Conservation (phyloP, 1,284 basidiomycete species). For the Phellopilus nigrolimitatus region DNA sequence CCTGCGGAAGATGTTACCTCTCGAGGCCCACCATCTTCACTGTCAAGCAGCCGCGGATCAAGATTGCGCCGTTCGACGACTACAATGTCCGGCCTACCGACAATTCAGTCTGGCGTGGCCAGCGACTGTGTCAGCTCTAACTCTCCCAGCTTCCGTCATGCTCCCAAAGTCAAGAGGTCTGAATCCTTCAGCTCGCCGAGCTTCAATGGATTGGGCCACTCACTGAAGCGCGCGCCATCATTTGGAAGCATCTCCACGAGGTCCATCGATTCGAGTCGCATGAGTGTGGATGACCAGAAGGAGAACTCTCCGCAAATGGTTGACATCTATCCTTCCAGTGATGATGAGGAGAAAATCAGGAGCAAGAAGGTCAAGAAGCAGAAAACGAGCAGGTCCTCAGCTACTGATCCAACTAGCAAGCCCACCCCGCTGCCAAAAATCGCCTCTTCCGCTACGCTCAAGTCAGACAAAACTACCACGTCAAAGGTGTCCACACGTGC, state of each 20-base stretch:
- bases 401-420: constrained; percentile 27
- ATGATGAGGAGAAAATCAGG: constrained; percentile 70
- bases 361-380: constrained; percentile 58
- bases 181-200: constrained; percentile 20
- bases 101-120: constrained; percentile 17
- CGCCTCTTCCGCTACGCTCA: constrained; percentile 15
- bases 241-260: constrained; percentile 31
- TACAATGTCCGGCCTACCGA: constrained; percentile 12
- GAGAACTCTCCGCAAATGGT: constrained; percentile 23
- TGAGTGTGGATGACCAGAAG: constrained; percentile 32
- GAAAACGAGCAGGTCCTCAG: constrained; percentile 37
- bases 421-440: constrained; percentile 8
- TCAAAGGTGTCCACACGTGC: constrained; percentile 10
- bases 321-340: constrained; percentile 47
- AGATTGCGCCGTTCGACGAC: constrained; percentile 20
- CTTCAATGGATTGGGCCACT: constrained; percentile 23
- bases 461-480: constrained; percentile 6
- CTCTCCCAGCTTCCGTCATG: background rate
- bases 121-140: constrained; percentile 1
- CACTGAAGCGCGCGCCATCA: constrained; percentile 39
- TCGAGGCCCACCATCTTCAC: constrained; percentile 14
- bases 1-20: constrained; percentile 12
- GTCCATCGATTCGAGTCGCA: constrained; percentile 28
- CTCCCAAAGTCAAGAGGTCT: constrained; percentile 22
- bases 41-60: constrained; percentile 11